Evolutionary conservation across 2,329 filamentous ascomycete species (phyloP).

Genomic region (Penicillium sumatraense): DNA sequence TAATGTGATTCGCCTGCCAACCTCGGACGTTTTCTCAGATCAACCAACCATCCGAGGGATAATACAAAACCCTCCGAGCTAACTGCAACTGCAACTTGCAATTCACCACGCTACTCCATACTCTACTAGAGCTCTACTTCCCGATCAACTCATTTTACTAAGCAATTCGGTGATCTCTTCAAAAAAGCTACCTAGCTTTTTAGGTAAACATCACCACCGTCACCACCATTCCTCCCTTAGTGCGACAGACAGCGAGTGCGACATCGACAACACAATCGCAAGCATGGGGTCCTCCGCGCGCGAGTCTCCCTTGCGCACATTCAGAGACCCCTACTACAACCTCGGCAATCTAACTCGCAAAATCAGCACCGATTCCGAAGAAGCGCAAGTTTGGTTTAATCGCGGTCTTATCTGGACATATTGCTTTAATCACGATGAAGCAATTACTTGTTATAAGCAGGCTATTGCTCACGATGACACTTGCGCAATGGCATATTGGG

Average conservation of each 20-base stretch:
- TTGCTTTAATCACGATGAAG: constrained; percentile 42
- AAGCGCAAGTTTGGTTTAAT: constrained; percentile 40
- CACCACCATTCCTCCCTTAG: too few relatives aligned
- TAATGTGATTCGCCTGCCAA: background rate
- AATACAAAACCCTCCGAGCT: background rate
- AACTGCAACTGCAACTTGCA: too few relatives aligned
- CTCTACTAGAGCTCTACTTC: too few relatives aligned
- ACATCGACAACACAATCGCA: background rate
- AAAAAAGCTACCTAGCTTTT: background rate
- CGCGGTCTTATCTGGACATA: constrained; percentile 40
- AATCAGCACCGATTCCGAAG: constrained; percentile 29
- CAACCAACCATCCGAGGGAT: background rate
- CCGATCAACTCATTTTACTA: background rate
- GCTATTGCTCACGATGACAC: constrained; percentile 32
- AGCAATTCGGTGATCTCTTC: background rate
- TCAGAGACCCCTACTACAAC: constrained; percentile 33
- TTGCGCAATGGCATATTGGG: constrained; percentile 40
- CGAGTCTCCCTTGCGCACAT: background rate
- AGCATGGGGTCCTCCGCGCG: background rate
- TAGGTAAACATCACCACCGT: too few relatives aligned
- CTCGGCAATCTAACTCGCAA: constrained; percentile 39
- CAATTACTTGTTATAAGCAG: constrained; percentile 36
- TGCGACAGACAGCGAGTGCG: too few relatives aligned
- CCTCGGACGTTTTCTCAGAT: background rate
- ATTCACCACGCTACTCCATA: too few relatives aligned